Evolutionary conservation across 805 yeast genomes (phyloP), one percentile per base, ranked within the genome.

Genomic region (Kregervanrija fluxuum): DNA sequence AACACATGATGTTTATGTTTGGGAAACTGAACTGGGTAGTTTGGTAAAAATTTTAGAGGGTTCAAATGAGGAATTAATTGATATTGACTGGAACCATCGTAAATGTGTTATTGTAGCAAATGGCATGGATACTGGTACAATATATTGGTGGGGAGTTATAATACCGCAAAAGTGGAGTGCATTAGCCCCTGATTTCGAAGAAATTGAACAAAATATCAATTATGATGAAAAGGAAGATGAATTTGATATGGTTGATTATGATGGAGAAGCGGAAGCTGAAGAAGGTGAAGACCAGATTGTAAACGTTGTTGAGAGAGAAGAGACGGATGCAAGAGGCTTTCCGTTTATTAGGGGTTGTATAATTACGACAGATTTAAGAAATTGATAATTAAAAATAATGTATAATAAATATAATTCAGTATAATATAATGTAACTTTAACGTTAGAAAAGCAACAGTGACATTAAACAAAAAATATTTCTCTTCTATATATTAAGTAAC

Each of bases 101-200:
- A 71, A 77, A 43, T 87, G 95, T 61, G 68, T 76, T 48, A 79
- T 91, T 32, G 84, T 83, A 9, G 84, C 95, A 13, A 85, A 86
- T 30, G 96, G 97, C 0, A 66, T 86, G 44, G 98, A 90, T 56
- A 71, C 85, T 31, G 97, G 97, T 1, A 70, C 79, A 34, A 74
- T 90, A 2, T 89, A 85, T 57, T 59, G 85, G 35, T 91, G 97
- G 96, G 76, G 83, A 41, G 74, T 86, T 9, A 75, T 76, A 35
- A 77, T 85, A 15, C 95, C 95, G 1, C 96, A 89, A 55, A 85
- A 86, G 64, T 90, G 98, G 98, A 84, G 95, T 62, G 95, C 97
- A 1, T 68, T 90, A 54, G 97, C 97, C 0, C 97, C 97, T 1
- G 98, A 91, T 61, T 90, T 91, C 60, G 95, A 85, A 40, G 97